Conservation (phyloP, 2,329 filamentous ascomycete genomes). For the Pleomassaria siparia region DNA sequence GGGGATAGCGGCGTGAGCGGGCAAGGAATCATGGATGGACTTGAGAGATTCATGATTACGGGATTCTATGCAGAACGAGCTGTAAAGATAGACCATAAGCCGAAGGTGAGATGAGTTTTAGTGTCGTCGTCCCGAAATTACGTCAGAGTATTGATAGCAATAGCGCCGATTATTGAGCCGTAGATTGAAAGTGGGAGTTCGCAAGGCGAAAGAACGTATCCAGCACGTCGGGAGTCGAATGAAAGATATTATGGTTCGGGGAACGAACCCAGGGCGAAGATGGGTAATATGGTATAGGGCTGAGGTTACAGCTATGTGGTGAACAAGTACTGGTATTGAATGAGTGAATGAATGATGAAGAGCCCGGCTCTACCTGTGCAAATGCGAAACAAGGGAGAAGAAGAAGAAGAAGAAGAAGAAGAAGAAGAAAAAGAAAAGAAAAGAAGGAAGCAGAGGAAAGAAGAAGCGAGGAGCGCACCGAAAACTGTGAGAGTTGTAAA, state of each 20-base stretch:
- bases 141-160: too few species aligned
- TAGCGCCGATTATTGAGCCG: too few species aligned
- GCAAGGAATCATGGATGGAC: too few species aligned
- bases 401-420: conserved; percentile 13
- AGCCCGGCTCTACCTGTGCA: conserved; percentile 34
- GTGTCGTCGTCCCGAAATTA: too few species aligned
- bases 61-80: too few species aligned
- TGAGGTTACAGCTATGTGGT: conserved; percentile 16
- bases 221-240: conserved; percentile 28
- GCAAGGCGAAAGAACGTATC: conserved; percentile 32
- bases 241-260: conserved; percentile 28
- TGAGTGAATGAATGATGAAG: conserved; percentile 29
- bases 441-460: conserved; percentile 21
- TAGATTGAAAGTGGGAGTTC: too few species aligned
- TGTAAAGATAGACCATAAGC: too few species aligned
- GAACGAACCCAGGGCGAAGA: conserved; percentile 17
- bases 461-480: conserved; percentile 22
- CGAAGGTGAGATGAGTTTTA: too few species aligned
- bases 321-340: conserved; percentile 8
- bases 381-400: conserved; percentile 7
- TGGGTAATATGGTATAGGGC: conserved; percentile 9
- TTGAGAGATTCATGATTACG: too few species aligned
- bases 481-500: conserved; percentile 11
- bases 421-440: conserved; percentile 17
- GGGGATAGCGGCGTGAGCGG: conserved; percentile 37